Conservation (phyloP, 106 monocot species). For the Apostasia ramifera region DNA sequence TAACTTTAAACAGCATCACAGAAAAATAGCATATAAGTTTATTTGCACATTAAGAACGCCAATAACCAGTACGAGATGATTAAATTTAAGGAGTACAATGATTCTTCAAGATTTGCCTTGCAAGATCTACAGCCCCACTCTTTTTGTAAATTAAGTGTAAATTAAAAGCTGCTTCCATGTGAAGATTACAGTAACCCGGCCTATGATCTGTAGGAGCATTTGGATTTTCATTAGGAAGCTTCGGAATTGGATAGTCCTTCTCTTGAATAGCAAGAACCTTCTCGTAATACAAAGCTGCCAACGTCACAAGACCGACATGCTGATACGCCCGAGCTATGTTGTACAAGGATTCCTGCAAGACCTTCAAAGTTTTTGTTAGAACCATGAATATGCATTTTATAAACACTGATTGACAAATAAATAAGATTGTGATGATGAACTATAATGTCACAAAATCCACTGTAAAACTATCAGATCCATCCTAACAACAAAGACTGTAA, state of each 20-base stretch:
- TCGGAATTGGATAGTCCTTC: constrained; percentile 67
- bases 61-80: neutral
- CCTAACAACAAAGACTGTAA: too few relatives aligned
- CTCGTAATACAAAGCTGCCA: constrained; percentile 78
- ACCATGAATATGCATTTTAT: too few relatives aligned
- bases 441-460: too few relatives aligned
- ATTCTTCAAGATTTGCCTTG: constrained; percentile 67
- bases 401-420: too few relatives aligned
- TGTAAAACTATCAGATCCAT: too few relatives aligned
- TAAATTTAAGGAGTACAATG: constrained; percentile 39
- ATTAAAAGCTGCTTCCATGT: constrained; percentile 87
- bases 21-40: too few relatives aligned
- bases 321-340: constrained; percentile 90
- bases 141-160: constrained; percentile 92
- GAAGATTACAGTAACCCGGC: constrained; percentile 65
- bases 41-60: too few relatives aligned
- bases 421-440: too few relatives aligned
- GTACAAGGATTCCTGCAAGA: constrained; percentile 76
- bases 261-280: constrained; percentile 61
- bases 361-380: neutral
- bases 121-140: constrained; percentile 87
- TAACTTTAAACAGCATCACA: too few relatives aligned
- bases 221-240: constrained; percentile 44
- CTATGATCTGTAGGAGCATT: constrained; percentile 13
- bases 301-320: constrained; percentile 76